These are phyloP conservation scores for Salvia miltiorrhiza DNA, from an alignment of 257 asterid species.

Conservation along the genomic window DNA sequence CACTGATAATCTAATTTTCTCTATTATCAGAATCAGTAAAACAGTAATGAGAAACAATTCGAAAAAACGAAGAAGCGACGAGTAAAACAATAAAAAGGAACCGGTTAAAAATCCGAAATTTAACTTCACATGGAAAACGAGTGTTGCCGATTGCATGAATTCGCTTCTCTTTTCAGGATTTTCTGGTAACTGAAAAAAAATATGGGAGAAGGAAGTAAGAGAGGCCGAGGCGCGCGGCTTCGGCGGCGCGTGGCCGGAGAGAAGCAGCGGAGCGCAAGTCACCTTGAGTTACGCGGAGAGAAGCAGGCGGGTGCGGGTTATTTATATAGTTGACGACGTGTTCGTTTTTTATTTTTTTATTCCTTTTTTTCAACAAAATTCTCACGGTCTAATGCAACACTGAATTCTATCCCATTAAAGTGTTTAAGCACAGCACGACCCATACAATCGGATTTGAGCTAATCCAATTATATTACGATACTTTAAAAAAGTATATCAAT, in stretches of 20 bases:
- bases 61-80: neutral
- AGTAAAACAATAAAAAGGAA: neutral
- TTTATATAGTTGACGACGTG: too few relatives aligned
- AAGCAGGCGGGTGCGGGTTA: too few relatives aligned
- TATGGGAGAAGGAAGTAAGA: neutral
- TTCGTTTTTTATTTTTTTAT: too few relatives aligned
- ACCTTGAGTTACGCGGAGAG: neutral
- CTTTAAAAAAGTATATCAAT: too few relatives aligned
- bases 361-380: too few relatives aligned
- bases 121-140: slow-evolving; percentile 8
- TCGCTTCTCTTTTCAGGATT: neutral
- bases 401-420: too few relatives aligned
- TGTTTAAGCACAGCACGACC: too few relatives aligned
- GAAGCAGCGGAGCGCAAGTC: neutral
- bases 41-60: neutral
- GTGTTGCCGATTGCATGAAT: neutral
- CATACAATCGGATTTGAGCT: too few relatives aligned
- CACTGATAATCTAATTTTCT: neutral
- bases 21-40: neutral
- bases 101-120: neutral
- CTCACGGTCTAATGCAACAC: too few relatives aligned
- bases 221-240: neutral
- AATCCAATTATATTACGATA: too few relatives aligned
- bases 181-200: neutral
- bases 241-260: neutral